These are phyloP conservation scores for Phytomonas sp. DNA, from an alignment of 208 protist species.

Conservation along the genomic window DNA sequence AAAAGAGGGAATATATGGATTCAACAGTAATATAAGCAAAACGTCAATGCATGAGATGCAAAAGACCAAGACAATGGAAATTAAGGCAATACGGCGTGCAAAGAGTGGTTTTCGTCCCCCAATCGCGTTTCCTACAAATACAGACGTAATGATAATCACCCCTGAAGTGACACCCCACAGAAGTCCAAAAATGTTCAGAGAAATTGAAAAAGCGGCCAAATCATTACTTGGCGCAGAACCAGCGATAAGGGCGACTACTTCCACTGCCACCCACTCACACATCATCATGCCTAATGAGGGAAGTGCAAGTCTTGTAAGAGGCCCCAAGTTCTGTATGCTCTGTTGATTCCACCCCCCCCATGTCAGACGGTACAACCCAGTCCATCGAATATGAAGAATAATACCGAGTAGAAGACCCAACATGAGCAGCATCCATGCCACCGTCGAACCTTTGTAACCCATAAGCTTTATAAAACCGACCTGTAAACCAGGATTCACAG, in stretches of 20 bases:
- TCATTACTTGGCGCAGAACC: conserved; percentile 53
- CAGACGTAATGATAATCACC: conserved; percentile 58
- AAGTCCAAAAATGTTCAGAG: conserved; percentile 61
- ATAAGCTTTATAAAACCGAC: conserved; percentile 51
- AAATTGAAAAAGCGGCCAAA: conserved; percentile 75
- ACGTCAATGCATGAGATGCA: conserved; percentile 36
- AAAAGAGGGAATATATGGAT: conserved; percentile 43
- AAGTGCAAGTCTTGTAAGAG: conserved; percentile 52
- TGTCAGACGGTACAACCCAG: conserved; percentile 49
- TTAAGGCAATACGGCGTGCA: conserved; percentile 51
- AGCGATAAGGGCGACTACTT: conserved; percentile 57
- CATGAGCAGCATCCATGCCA: conserved; percentile 75
- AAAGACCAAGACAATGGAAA: conserved; percentile 43
- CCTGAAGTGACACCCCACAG: conserved; percentile 69
- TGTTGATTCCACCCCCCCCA: conserved; percentile 67
- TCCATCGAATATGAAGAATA: conserved; percentile 35
- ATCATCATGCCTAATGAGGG: conserved; percentile 84
- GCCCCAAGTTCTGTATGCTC: conserved; percentile 34
- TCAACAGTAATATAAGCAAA: conserved; percentile 30
- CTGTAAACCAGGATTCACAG: conserved; percentile 65
- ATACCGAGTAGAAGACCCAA: conserved; percentile 31
- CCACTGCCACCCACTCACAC: conserved; percentile 77
- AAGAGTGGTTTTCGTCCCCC: conserved; percentile 60
- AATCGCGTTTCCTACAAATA: conserved; percentile 79
- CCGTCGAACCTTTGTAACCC: conserved; percentile 62